Evolutionary conservation across 495 filamentous ascomycete species (phyloP).

Genomic region (Penicillium waksmanii): DNA sequence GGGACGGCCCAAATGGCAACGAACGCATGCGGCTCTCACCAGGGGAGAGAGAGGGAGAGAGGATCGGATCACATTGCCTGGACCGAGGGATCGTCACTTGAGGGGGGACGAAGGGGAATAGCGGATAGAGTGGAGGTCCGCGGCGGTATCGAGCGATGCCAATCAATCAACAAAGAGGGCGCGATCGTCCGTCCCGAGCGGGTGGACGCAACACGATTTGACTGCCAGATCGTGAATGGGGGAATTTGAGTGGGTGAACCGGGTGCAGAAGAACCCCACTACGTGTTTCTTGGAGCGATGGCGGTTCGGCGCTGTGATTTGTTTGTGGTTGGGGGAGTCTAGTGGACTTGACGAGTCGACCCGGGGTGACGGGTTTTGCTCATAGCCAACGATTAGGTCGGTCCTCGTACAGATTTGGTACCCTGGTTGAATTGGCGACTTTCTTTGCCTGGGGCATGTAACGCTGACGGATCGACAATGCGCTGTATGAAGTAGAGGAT

Average conservation of each 20-base stretch:
- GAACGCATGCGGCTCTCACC: constrained; percentile 7
- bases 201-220: constrained; percentile 1
- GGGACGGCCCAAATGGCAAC: constrained; percentile 7
- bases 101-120: constrained; percentile 3
- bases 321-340: neutral
- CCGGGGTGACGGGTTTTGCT: neutral
- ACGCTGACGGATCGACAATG: constrained; percentile 1
- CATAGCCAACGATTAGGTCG: neutral
- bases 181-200: constrained; percentile 5
- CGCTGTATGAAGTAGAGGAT: neutral
- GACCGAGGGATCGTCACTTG: constrained; percentile 4
- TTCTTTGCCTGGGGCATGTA: neutral
- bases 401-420: neutral
- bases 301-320: constrained; percentile 4
- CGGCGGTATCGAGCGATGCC: neutral
- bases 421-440: neutral
- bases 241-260: neutral
- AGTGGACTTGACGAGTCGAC: constrained; percentile 1
- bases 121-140: neutral
- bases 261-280: neutral
- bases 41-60: neutral
- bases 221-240: constrained; percentile 3
- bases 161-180: neutral
- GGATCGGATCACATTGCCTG: neutral
- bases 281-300: constrained; percentile 1